These are phyloP conservation scores for Datura wrightii DNA, from an alignment of 257 asterid species.

Conservation along the genomic window DNA sequence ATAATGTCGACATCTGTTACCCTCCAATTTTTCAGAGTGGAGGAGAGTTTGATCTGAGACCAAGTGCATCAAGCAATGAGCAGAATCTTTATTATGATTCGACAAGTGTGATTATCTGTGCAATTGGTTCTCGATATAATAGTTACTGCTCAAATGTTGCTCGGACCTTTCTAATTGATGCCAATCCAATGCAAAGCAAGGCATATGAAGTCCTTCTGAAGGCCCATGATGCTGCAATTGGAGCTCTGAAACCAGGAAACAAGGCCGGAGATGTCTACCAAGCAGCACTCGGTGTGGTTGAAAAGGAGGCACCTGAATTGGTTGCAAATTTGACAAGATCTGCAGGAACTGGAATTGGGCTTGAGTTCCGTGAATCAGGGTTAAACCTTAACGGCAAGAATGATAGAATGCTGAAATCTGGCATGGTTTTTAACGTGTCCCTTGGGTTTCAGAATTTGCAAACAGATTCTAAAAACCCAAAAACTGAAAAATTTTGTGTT, in stretches of 20 bases:
- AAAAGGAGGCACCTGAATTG: constrained; percentile 42
- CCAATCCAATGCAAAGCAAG: too few species aligned
- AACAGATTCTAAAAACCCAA: constrained; percentile 34
- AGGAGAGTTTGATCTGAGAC: too few species aligned
- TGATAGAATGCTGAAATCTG: constrained; percentile 37
- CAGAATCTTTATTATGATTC: too few species aligned
- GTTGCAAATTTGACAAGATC: constrained; percentile 35
- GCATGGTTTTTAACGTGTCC: constrained; percentile 44
- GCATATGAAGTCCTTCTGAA: too few species aligned
- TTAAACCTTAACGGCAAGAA: constrained; percentile 39
- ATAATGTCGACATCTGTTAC: constrained; percentile 81
- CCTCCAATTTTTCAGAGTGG: constrained; percentile 36
- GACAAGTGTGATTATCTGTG: too few species aligned
- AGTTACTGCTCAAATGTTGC: too few species aligned
- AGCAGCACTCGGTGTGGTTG: constrained; percentile 36
- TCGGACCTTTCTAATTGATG: too few species aligned
- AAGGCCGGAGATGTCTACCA: constrained; percentile 32
- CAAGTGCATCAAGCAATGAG: too few species aligned
- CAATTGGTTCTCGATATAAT: too few species aligned
- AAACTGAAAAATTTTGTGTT: constrained; percentile 32
- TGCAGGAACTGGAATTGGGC: constrained; percentile 46
- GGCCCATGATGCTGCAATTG: too few species aligned
- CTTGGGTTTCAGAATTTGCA: constrained; percentile 43
- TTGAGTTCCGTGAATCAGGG: constrained; percentile 47
- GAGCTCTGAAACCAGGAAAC: too few species aligned